These are phyloP conservation scores for Fennellomyces sp. DNA, from an alignment of 371 early-diverging fungal genomes.

Conservation along the genomic window DNA sequence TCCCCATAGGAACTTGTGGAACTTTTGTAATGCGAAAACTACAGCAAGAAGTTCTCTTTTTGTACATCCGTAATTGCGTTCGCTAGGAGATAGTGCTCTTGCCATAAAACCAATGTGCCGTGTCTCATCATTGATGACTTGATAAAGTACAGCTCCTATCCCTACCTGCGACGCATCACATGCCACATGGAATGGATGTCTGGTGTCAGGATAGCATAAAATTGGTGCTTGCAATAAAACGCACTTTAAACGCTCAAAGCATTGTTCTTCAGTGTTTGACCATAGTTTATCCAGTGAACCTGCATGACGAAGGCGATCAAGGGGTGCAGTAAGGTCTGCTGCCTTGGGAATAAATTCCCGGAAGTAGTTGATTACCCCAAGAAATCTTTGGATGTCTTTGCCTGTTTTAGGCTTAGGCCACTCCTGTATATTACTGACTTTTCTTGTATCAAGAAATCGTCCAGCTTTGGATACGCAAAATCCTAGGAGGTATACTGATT, in stretches of 20 bases:
- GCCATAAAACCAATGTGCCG: constrained; percentile 25
- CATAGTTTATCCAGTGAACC: neutral
- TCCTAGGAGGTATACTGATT: constrained; percentile 17
- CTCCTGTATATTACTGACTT: constrained; percentile 14
- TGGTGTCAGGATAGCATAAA: constrained; percentile 25
- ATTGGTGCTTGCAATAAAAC: neutral
- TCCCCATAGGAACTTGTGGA: constrained; percentile 37
- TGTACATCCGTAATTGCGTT: constrained; percentile 16
- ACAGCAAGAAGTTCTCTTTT: constrained; percentile 17
- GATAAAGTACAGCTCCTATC: constrained; percentile 37
- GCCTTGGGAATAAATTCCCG: constrained; percentile 20
- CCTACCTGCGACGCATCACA: constrained; percentile 46
- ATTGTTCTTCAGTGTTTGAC: neutral
- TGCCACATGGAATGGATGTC: constrained; percentile 27
- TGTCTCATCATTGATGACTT: constrained; percentile 9
- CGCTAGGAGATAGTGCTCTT: constrained; percentile 6
- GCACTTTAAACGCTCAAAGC: constrained; percentile 14
- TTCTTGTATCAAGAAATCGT: constrained; percentile 11
- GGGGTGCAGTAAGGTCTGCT: constrained; percentile 19
- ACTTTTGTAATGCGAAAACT: constrained; percentile 15
- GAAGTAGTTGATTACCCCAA: constrained; percentile 35
- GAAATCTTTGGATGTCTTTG: constrained; percentile 23
- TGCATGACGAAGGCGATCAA: constrained; percentile 26
- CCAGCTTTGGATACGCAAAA: constrained; percentile 21
- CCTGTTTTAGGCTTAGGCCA: constrained; percentile 18